Evolutionary conservation across 352 stramenopile species (phyloP), one percentile per base, ranked within the genome.

Genomic region (Thalassiosira allenii): DNA sequence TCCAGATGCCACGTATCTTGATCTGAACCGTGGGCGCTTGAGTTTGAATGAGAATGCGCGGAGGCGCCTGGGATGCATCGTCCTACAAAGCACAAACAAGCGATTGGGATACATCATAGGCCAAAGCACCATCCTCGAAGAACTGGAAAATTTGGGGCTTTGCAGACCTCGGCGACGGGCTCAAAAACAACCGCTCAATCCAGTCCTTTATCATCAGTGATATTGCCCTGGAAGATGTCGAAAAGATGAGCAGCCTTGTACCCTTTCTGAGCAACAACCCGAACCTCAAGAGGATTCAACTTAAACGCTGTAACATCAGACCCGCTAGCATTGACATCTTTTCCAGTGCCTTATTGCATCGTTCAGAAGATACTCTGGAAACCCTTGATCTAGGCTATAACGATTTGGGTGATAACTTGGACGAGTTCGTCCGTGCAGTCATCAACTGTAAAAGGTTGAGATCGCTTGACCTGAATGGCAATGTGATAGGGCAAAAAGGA

Each of bases 251-350:
- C 14, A 32, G 34, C 32, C 47, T 75, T 14, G 43, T 33, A 14
- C 65, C 65, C 29, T 75, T 75, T 53, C n/a, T 75, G 17, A 66
- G 49, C 49, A 30, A 56, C 2, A 75, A 75, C 53, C 51, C 49
- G 2, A 67, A 51, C 20, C 65, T 75, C 49, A 75, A 75, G 47
- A 17, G 44, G 17, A 43, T 75, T n/a, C 51, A 3, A 20, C 9
- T 75, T 14, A 4, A 29, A 3, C n/a, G n/a, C 14, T 64, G 49
- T 27, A 32, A 57, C 52, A 52, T 66, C 17, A 51, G 32, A 25
- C 4, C 32, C 49, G 65, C 9, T 27, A 20, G 30, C 3, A 54
- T 75, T 17, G 34, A 41, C 49, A 53, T 41, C 4, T 17, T 75
- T 22, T 64, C 53, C 37, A 54, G 11, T 61, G 71, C 53, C 8